Conservation (phyloP, 2,329 filamentous ascomycete species). For the Ceratocystiopsis sp. region DNA sequence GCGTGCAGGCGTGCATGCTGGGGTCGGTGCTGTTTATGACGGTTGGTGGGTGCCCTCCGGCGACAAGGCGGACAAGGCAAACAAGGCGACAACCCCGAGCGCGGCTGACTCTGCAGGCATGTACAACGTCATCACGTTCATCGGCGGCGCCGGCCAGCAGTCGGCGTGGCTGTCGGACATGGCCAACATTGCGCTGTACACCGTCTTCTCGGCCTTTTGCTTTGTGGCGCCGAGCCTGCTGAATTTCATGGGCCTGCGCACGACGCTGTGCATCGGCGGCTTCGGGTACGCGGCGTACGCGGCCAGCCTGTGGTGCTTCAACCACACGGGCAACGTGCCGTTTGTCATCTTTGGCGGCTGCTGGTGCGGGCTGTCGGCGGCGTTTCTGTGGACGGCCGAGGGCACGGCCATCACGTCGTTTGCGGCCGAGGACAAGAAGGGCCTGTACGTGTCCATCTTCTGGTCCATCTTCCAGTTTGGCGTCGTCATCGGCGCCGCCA, state of each 20-base stretch:
- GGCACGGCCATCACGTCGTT: slow-evolving; percentile 9
- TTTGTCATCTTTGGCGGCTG: slow-evolving; percentile 54
- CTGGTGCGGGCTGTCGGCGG: slow-evolving; percentile 3
- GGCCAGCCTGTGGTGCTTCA: slow-evolving; percentile 48
- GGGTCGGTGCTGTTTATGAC: neutral
- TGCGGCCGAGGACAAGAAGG: slow-evolving; percentile 10
- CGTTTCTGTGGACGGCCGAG: slow-evolving; percentile 10
- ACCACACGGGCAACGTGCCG: slow-evolving; percentile 43
- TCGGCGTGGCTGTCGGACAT: neutral
- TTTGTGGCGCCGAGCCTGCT: slow-evolving; percentile 56
- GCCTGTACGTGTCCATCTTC: slow-evolving; percentile 10
- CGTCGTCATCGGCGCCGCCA: slow-evolving; percentile 11
- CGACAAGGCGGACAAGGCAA: too few species aligned
- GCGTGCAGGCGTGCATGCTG: neutral
- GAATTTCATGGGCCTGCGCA: slow-evolving; percentile 28
- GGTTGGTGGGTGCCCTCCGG: neutral
- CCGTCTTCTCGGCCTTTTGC: slow-evolving; percentile 36
- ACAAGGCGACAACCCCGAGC: too few species aligned
- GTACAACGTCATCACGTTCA: neutral
- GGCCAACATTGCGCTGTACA: slow-evolving; percentile 25
- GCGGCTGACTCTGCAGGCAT: neutral
- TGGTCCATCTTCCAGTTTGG: slow-evolving; percentile 13
- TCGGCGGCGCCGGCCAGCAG: slow-evolving; percentile 1
- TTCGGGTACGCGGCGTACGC: slow-evolving; percentile 53
- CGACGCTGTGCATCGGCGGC: neutral